Conservation (phyloP, 129 eudicot species). For the Flaveria trinervia region DNA sequence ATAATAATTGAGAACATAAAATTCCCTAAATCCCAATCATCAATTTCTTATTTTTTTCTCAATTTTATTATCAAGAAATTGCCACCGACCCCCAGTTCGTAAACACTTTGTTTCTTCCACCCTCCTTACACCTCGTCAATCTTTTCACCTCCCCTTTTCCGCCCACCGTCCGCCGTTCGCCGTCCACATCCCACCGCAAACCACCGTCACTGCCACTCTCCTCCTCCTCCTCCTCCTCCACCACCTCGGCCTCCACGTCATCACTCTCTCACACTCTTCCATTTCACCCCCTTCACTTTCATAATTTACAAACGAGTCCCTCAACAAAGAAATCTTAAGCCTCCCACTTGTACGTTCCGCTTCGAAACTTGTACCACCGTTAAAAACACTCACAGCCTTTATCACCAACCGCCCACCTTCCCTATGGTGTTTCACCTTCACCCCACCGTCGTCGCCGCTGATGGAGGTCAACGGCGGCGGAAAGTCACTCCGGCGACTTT, state of each 20-base stretch:
- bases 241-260: neutral
- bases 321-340: slow-evolving; percentile 57
- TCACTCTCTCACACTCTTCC: slow-evolving; percentile 35
- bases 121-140: slow-evolving; percentile 69
- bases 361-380: slow-evolving; percentile 42
- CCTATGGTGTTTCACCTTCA: slow-evolving; percentile 62
- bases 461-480: slow-evolving; percentile 89
- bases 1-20: slow-evolving; percentile 11
- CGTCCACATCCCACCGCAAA: slow-evolving; percentile 45
- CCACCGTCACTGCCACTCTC: slow-evolving; percentile 20
- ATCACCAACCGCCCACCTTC: slow-evolving; percentile 79
- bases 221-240: neutral
- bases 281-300: slow-evolving; percentile 28
- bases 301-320: slow-evolving; percentile 26
- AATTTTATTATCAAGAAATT: slow-evolving; percentile 47
- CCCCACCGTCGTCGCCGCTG: slow-evolving; percentile 51
- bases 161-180: slow-evolving; percentile 28
- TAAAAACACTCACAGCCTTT: slow-evolving; percentile 49
- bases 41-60: neutral
- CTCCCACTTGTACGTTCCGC: slow-evolving; percentile 69
- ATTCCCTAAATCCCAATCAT: slow-evolving; percentile 29
- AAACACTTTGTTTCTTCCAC: slow-evolving; percentile 53
- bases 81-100: slow-evolving; percentile 59
- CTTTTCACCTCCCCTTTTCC: slow-evolving; percentile 38
- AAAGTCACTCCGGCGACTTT: slow-evolving; percentile 38